Conservation (phyloP, 305 asterid species). For the Fraxinus baroniana region DNA sequence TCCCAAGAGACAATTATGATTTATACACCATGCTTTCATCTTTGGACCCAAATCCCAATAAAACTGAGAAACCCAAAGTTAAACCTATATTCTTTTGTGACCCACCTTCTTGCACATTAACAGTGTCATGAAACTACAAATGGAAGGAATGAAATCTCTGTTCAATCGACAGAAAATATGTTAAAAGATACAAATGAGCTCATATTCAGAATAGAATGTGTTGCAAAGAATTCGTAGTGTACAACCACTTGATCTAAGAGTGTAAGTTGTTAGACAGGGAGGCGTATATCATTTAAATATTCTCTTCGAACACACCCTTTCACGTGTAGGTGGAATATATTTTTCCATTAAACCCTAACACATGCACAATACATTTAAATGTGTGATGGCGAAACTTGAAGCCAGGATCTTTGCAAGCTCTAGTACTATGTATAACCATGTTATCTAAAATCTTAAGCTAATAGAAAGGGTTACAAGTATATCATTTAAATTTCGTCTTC, state of each 20-base stretch:
- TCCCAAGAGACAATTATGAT: neutral
- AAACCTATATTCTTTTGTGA: neutral
- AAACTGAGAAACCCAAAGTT: slow-evolving; percentile 12
- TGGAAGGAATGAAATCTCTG: slow-evolving; percentile 2
- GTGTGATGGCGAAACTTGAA: neutral
- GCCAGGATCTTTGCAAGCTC: neutral
- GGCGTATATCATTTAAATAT: neutral
- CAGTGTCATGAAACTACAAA: neutral
- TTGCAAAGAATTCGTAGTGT: neutral
- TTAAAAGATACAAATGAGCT: neutral
- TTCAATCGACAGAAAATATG: neutral
- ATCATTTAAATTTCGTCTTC: neutral
- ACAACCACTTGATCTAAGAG: slow-evolving; percentile 12
- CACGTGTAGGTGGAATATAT: neutral
- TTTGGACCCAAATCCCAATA: neutral
- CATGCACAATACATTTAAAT: neutral
- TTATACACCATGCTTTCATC: neutral
- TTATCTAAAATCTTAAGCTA: neutral
- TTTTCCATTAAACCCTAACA: neutral
- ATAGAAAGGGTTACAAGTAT: neutral
- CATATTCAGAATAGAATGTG: slow-evolving; percentile 8
- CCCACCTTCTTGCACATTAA: neutral
- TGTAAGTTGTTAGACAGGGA: neutral
- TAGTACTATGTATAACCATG: neutral
- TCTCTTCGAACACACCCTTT: neutral